Evolutionary conservation across 768 basidiomycete genomes (phyloP).

Genomic region (Phaffia tasmanica): DNA sequence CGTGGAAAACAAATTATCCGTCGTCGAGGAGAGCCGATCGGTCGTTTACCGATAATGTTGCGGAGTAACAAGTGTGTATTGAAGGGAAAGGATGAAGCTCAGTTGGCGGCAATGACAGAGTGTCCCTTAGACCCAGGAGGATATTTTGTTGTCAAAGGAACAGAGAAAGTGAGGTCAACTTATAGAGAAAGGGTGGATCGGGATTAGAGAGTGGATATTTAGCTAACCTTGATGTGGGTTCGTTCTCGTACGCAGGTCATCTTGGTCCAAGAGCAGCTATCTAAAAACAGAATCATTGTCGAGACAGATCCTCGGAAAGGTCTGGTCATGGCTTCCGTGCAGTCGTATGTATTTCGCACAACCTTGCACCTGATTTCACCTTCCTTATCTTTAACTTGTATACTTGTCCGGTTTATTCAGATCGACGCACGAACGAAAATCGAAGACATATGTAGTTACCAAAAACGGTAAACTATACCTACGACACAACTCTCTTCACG

Average conservation of each 20-base stretch:
- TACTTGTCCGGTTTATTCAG: conserved; percentile 43
- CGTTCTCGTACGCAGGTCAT: conserved; percentile 50
- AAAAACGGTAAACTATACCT: conserved; percentile 93
- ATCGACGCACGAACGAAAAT: conserved; percentile 54
- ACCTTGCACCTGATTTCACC: neutral
- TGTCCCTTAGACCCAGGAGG: conserved; percentile 99
- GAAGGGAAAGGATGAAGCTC: conserved; percentile 59
- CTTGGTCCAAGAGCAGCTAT: conserved; percentile 93
- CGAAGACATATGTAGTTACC: conserved; percentile 93
- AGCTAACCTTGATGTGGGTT: neutral
- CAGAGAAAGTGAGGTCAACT: conserved; percentile 57
- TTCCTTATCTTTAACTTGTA: conserved; percentile 10
- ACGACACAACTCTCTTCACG: conserved; percentile 92
- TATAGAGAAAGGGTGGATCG: neutral
- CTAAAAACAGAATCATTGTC: conserved; percentile 98
- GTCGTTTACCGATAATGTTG: conserved; percentile 90
- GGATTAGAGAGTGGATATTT: neutral
- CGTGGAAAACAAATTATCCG: conserved; percentile 80
- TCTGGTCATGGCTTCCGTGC: conserved; percentile 85
- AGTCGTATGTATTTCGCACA: conserved; percentile 55
- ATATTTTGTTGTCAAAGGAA: conserved; percentile 97
- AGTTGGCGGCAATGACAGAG: conserved; percentile 88
- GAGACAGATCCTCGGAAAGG: conserved; percentile 86
- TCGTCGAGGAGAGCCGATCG: conserved; percentile 70
- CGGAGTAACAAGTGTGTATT: conserved; percentile 89